A percentile compares a stretch with the other conserved stretches of the same genome.
Conservation (phyloP, 2,329 filamentous ascomycete species). For the Botrytis sinoallii region DNA sequence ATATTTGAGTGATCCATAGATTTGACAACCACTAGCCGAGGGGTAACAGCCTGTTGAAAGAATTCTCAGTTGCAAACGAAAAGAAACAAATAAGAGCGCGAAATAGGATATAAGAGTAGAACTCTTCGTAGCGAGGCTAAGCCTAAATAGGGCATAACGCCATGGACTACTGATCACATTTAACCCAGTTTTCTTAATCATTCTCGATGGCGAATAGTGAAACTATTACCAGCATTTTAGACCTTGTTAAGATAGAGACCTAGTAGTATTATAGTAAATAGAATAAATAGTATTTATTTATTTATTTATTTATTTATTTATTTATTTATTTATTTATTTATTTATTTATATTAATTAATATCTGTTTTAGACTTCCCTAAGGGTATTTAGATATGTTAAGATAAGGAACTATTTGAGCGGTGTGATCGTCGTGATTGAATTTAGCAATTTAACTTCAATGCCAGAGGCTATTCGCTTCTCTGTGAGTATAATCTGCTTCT, state of each 20-base stretch:
- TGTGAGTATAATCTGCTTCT: too few relatives aligned
- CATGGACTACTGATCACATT: background rate
- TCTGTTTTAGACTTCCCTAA: too few relatives aligned
- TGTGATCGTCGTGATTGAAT: too few relatives aligned
- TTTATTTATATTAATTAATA: too few relatives aligned
- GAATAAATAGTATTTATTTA: background rate
- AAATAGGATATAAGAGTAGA: background rate
- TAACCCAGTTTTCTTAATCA: fast-evolving
- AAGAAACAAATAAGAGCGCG: background rate
- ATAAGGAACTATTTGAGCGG: too few relatives aligned
- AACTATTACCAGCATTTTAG: background rate
- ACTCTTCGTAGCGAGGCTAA: background rate
- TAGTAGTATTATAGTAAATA: background rate
- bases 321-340: too few relatives aligned
- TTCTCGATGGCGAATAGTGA: fast-evolving
- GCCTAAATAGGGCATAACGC: background rate
- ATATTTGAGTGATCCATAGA: background rate
- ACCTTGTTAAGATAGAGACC: fast-evolving
- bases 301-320: too few relatives aligned
- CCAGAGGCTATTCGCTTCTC: too few relatives aligned
- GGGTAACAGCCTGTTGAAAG: fast-evolving
- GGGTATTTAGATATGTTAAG: too few relatives aligned
- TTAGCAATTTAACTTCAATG: too few relatives aligned
- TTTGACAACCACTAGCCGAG: background rate
- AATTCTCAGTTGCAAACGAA: background rate